These are phyloP conservation scores for Neltuma alba DNA, from an alignment of 306 rosid genomes.

Conservation along the genomic window DNA sequence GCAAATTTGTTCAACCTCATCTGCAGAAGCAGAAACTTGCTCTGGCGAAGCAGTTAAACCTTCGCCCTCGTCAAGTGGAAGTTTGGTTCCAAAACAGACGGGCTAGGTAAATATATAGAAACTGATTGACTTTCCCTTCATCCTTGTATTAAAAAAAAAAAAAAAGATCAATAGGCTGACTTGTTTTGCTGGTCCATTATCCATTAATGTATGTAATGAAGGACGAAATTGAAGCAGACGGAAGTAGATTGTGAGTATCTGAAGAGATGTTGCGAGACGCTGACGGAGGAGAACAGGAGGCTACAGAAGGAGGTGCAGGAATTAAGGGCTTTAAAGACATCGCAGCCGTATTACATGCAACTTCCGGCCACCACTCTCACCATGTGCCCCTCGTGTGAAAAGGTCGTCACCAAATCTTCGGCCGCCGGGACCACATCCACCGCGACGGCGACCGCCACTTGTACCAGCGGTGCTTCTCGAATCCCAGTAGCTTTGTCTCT, in stretches of 20 bases:
- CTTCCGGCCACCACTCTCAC: slow-evolving; percentile 99
- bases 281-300: slow-evolving; percentile 93
- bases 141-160: neutral
- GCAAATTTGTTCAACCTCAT: neutral
- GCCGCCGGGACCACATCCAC: neutral
- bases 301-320: slow-evolving; percentile 94
- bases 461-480: slow-evolving; percentile 2
- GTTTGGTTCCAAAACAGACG: slow-evolving; percentile 99
- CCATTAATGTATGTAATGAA: slow-evolving; percentile 1
- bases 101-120: slow-evolving; percentile 63
- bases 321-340: slow-evolving; percentile 81
- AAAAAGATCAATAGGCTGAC: neutral
- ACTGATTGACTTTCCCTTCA: neutral
- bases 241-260: slow-evolving; percentile 98
- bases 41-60: slow-evolving; percentile 84
- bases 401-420: slow-evolving; percentile 50
- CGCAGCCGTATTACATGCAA: slow-evolving; percentile 87
- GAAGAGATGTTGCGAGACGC: slow-evolving; percentile 84
- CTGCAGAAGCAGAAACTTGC: slow-evolving; percentile 91
- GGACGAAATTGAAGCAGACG: slow-evolving; percentile 98
- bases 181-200: neutral
- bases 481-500: slow-evolving; percentile 30
- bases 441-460: neutral
- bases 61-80: slow-evolving; percentile 95
- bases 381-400: slow-evolving; percentile 96